These are phyloP conservation scores for Penstemon newberryi DNA, from an alignment of 257 asterid species.

Conservation along the genomic window DNA sequence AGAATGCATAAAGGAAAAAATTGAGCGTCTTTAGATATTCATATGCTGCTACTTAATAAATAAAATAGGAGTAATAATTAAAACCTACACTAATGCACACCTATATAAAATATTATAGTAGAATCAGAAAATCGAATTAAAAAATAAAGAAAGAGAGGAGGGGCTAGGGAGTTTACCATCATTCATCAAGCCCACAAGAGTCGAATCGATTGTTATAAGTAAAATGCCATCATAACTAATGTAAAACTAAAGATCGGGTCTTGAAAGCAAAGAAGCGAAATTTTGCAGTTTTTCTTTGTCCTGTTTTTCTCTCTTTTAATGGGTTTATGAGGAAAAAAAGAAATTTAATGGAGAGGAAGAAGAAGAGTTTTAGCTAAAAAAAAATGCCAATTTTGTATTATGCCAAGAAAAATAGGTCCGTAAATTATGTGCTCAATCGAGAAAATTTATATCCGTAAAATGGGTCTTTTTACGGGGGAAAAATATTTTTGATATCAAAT, in stretches of 20 bases:
- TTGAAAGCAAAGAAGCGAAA: neutral
- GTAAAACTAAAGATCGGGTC: neutral
- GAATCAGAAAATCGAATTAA: neutral
- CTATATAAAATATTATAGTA: neutral
- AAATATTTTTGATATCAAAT: too few species aligned
- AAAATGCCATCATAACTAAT: neutral
- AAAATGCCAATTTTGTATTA: too few species aligned
- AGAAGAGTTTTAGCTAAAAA: too few species aligned
- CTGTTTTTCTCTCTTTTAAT: neutral
- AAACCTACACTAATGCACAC: neutral
- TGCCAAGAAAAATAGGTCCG: too few species aligned
- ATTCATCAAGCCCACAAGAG: conserved; percentile 1
- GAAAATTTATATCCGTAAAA: too few species aligned
- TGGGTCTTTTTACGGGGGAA: too few species aligned
- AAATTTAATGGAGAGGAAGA: too few species aligned
- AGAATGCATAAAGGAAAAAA: neutral
- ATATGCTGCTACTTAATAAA: neutral
- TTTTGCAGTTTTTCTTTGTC: neutral
- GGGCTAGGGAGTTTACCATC: neutral
- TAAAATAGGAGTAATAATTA: neutral
- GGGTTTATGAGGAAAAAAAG: neutral
- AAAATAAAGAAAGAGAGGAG: neutral
- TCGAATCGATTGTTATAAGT: neutral
- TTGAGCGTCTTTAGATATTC: neutral
- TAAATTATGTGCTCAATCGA: too few species aligned